These are phyloP conservation scores for Copromyces sp. DNA, from an alignment of 495 filamentous ascomycete genomes.

Conservation along the genomic window DNA sequence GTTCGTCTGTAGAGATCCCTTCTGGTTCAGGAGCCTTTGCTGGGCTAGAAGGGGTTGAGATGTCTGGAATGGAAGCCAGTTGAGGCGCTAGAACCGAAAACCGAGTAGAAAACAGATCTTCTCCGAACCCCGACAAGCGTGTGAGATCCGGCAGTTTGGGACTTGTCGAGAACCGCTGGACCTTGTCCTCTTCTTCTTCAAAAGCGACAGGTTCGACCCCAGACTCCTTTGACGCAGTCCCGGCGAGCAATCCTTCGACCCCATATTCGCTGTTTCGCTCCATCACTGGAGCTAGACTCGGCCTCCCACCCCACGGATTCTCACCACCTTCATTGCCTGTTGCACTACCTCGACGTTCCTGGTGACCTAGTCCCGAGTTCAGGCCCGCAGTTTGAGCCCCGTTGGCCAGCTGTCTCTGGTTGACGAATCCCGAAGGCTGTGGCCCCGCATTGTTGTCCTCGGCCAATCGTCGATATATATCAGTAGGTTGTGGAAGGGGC, in stretches of 20 bases:
- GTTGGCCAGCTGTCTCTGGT: not conserved
- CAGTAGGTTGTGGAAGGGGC: slow-evolving; percentile 63
- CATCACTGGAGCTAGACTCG: slow-evolving; percentile 42
- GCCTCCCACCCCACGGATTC: slow-evolving; percentile 16
- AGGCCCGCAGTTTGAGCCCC: not conserved
- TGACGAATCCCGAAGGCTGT: slow-evolving; percentile 41
- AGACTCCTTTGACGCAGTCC: slow-evolving; percentile 9
- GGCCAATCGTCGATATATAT: slow-evolving; percentile 66
- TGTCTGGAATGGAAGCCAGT: slow-evolving; percentile 3
- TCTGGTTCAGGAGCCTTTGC: not conserved
- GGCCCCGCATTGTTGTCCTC: slow-evolving; percentile 53
- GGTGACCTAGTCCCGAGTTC: not conserved
- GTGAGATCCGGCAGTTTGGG: slow-evolving; percentile 54
- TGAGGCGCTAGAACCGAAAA: slow-evolving; percentile 3
- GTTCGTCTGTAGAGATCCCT: not conserved
- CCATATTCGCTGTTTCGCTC: slow-evolving; percentile 52
- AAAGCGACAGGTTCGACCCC: slow-evolving; percentile 2
- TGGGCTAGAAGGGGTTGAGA: not conserved
- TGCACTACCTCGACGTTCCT: not conserved
- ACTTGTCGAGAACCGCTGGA: slow-evolving; percentile 31
- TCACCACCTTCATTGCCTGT: slow-evolving; percentile 1
- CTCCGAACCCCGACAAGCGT: slow-evolving; percentile 55
- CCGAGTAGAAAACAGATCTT: slow-evolving; percentile 30
- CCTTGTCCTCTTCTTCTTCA: slow-evolving; percentile 27
- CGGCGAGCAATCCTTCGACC: slow-evolving; percentile 30